phyloP scores from a whole-genome alignment of 1,284 basidiomycete species.

The Uromyces viciae-fabae region DNA sequence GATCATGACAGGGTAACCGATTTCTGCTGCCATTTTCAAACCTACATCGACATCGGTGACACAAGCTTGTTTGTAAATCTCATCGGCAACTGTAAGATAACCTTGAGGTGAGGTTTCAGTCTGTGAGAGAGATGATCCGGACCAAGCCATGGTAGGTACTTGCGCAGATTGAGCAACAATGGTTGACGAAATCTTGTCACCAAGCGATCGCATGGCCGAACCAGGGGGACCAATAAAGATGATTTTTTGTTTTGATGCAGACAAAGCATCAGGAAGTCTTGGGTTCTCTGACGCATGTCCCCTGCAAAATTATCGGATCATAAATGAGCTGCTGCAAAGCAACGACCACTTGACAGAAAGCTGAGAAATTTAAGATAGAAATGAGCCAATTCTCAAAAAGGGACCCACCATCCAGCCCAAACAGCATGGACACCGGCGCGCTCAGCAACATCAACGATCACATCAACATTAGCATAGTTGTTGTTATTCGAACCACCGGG shows the following conservation, averaged over 20 bases:
- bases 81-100: slow-evolving; percentile 88
- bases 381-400: neutral
- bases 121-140: slow-evolving; percentile 87
- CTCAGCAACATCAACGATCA: slow-evolving; percentile 97
- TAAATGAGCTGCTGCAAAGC: too few species aligned
- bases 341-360: too few species aligned
- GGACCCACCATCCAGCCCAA: slow-evolving; percentile 87
- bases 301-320: slow-evolving; percentile 51
- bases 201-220: slow-evolving; percentile 96
- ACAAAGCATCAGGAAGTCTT: slow-evolving; percentile 88
- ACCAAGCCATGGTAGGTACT: slow-evolving; percentile 99
- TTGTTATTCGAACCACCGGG: slow-evolving; percentile 98
- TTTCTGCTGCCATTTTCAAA: slow-evolving; percentile 73
- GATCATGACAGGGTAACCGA: slow-evolving; percentile 99
- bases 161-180: slow-evolving; percentile 96
- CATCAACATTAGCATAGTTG: slow-evolving; percentile 99
- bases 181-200: slow-evolving; percentile 99
- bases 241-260: slow-evolving; percentile 88
- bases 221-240: slow-evolving; percentile 99
- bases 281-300: slow-evolving; percentile 99
- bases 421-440: slow-evolving; percentile 96
- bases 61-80: slow-evolving; percentile 84
- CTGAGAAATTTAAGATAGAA: neutral
- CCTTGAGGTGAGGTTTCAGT: slow-evolving; percentile 81
- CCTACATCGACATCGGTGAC: slow-evolving; percentile 87